Evolutionary conservation across 371 early-diverging fungal species (phyloP).

Genomic region (Apophysomyces sp.): DNA sequence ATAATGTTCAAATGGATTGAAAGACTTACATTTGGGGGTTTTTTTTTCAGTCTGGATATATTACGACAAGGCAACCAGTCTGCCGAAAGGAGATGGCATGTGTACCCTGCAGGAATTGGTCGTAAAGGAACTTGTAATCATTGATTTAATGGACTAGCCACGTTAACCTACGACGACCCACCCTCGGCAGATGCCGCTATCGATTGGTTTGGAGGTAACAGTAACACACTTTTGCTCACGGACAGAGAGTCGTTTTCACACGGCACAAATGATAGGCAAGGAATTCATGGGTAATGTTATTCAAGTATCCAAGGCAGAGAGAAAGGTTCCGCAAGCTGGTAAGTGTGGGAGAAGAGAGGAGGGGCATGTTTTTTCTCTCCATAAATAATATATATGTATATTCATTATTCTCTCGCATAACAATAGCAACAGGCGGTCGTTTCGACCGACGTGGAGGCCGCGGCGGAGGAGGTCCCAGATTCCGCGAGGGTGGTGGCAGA

Average conservation of each 20-base stretch:
- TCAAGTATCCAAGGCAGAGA: conserved; percentile 65
- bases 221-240: too few species aligned
- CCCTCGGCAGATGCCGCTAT: conserved; percentile 69
- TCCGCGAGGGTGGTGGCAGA: conserved; percentile 18
- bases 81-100: conserved; percentile 73
- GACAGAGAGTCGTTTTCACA: too few species aligned
- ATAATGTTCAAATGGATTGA: not conserved
- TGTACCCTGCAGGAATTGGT: not conserved
- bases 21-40: not conserved
- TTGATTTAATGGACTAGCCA: conserved; percentile 35
- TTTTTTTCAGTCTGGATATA: conserved; percentile 64
- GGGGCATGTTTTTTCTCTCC: not conserved
- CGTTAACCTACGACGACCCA: conserved; percentile 74
- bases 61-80: conserved; percentile 54
- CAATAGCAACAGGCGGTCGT: conserved; percentile 39
- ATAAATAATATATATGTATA: too few species aligned
- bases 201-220: conserved; percentile 68
- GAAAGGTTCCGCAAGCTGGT: conserved; percentile 40
- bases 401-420: too few species aligned
- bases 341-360: not conserved
- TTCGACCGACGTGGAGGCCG: conserved; percentile 42
- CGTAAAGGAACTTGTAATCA: not conserved
- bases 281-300: conserved; percentile 53
- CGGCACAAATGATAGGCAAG: too few species aligned
- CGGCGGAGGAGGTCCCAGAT: conserved; percentile 29